phyloP scores from a whole-genome alignment of 768 basidiomycete species.

The Naganishia onofrii region DNA sequence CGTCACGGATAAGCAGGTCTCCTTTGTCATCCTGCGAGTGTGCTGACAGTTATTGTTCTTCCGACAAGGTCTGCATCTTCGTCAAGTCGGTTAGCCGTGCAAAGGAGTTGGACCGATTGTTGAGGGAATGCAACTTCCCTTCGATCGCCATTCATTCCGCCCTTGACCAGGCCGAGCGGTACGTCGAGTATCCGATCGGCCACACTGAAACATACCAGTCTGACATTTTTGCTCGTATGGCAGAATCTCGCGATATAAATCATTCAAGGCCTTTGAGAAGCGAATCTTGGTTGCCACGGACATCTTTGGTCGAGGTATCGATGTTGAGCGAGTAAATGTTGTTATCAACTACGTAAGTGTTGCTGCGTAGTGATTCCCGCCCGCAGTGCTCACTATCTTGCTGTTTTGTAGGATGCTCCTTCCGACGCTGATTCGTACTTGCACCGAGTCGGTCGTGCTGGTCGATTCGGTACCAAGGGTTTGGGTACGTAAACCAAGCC shows the following conservation, averaged over 20 bases:
- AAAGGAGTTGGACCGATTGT: constrained; percentile 89
- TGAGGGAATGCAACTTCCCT: constrained; percentile 97
- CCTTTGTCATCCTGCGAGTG: neutral
- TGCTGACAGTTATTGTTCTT: neutral
- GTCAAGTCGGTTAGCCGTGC: constrained; percentile 97
- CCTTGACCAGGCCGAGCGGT: constrained; percentile 94
- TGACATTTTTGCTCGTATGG: neutral
- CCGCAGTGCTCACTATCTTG: neutral
- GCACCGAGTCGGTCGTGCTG: constrained; percentile 97
- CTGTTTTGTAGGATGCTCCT: constrained; percentile 66
- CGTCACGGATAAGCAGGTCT: constrained; percentile 29
- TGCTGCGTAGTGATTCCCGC: no score
- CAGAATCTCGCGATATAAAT: constrained; percentile 90
- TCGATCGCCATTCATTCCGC: constrained; percentile 96
- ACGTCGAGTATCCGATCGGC: constrained; percentile 44
- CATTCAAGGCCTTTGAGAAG: constrained; percentile 99
- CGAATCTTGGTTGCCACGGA: constrained; percentile 98
- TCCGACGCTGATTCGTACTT: constrained; percentile 97
- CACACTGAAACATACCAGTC: neutral
- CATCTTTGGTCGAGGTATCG: constrained; percentile 98
- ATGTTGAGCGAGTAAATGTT: constrained; percentile 99
- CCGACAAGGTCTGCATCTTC: constrained; percentile 90
- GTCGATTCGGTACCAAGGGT: constrained; percentile 99
- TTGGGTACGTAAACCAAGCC: constrained; percentile 53
- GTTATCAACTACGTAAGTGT: constrained; percentile 79